phyloP scores from a whole-genome alignment of 2,329 filamentous ascomycete species.

The Arthrobotrys sphaeroides region DNA sequence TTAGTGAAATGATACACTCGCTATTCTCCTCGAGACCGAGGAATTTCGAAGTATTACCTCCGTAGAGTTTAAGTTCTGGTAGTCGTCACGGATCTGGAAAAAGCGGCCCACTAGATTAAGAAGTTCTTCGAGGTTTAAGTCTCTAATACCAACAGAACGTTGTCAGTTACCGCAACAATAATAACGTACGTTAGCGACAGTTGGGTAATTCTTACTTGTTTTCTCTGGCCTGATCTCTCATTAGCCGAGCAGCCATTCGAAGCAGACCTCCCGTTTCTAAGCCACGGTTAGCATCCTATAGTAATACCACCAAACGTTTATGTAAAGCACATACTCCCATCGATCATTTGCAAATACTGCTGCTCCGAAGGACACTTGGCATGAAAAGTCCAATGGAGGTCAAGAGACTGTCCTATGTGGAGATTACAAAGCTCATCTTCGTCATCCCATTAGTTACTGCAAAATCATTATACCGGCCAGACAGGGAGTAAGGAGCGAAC shows the following conservation, averaged over 20 bases:
- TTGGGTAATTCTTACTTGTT: not conserved
- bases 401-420: slow-evolving; percentile 16
- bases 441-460: not conserved
- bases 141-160: not conserved
- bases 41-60: no score
- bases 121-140: not conserved
- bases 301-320: slow-evolving; percentile 5
- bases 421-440: slow-evolving; percentile 28
- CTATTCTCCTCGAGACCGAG: no score
- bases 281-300: not conserved
- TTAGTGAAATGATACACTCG: no score
- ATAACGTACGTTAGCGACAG: no score
- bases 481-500: slow-evolving; percentile 3
- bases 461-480: not conserved
- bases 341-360: slow-evolving; percentile 37
- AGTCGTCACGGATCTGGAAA: slow-evolving; percentile 21
- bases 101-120: slow-evolving; percentile 1
- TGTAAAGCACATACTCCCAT: slow-evolving; percentile 28
- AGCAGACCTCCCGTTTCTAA: slow-evolving; percentile 14
- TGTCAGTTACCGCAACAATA: not conserved
- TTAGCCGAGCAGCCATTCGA: slow-evolving; percentile 2
- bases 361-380: not conserved
- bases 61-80: not conserved
- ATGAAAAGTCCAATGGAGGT: slow-evolving; percentile 39
- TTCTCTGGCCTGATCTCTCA: not conserved